Base-by-base conservation (phyloP, 2,329 filamentous ascomycete species). In the Pseudogymnoascus sp. region DNA sequence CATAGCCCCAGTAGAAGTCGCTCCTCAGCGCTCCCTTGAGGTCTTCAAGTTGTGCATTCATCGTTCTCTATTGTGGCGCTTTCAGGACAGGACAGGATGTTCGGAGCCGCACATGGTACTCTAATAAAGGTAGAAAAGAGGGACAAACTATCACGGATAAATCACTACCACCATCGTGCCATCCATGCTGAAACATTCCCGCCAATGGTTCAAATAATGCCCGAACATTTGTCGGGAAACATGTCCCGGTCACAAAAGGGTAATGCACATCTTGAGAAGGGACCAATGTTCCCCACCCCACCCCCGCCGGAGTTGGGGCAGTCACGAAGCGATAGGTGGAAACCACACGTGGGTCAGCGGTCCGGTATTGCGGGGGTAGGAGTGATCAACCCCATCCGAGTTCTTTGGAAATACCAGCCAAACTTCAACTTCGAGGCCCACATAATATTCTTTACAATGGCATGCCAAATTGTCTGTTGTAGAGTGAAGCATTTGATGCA, bases 1-100 rank as follows among this genome's bases (percentile, higher is more conserved):
- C 89, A 76, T 91, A 92, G 61, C 89, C 89, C 89, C 88, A 92
- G 65, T 85, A 76, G 75, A 93, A 91, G 74, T 90, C 87, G 62
- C 81, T 80, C 40, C 86, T 86, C 62, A 91, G 80, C 71, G 71
- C 71, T 64, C 71, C 68, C 65, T 70, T 65, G 9, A 33, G 28
- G 49, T 55, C 28, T 31, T 55, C 49, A 33, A 55, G 28, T 55
- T 33, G 68, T 69, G 62, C 5, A 18, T 12, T 55, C 49, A 55
- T 55, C 9, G 9, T 33, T 31, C 33, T 33, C 28, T 33, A 55
- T 55, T 18, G 49, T 55, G 49, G 25, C 49, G 25, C n/a, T 55
- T 55, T 55, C 28, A 31, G 8, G 7, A 31, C n/a, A 33, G 45
- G 45, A 33, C 28, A 55, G 49, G 49, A 55, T 18, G n/a, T 16